phyloP scores from a whole-genome alignment of 1,284 basidiomycete genomes.

The Cutaneotrichosporon spelunceum region DNA sequence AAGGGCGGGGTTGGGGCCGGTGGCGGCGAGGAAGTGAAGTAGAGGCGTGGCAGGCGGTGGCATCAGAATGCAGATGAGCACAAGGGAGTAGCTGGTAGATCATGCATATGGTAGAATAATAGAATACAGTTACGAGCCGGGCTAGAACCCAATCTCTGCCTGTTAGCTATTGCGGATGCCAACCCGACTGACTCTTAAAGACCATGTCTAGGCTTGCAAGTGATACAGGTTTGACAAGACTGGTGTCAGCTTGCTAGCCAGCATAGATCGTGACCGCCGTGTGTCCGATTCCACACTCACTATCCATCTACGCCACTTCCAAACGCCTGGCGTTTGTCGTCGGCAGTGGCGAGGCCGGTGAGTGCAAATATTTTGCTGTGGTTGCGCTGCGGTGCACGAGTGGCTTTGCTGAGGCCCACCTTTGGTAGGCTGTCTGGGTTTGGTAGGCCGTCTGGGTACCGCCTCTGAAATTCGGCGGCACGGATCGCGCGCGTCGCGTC shows the following conservation, averaged over 20 bases:
- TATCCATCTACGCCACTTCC: conserved; percentile 92
- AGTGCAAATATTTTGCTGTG: conserved; percentile 73
- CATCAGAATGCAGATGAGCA: neutral
- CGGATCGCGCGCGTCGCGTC: conserved; percentile 81
- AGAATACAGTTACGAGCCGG: neutral
- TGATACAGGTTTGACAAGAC: conserved; percentile 85
- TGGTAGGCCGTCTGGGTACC: conserved; percentile 11
- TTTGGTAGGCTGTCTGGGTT: neutral
- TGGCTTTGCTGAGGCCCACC: no score
- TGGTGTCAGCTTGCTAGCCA: conserved; percentile 48
- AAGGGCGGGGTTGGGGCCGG: conserved; percentile 43
- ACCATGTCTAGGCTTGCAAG: conserved; percentile 83
- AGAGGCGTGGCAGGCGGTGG: neutral
- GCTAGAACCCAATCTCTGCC: conserved; percentile 31
- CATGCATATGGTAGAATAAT: neutral
- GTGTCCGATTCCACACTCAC: conserved; percentile 55
- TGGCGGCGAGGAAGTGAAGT: conserved; percentile 41
- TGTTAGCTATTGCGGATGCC: neutral
- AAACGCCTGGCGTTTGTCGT: conserved; percentile 87
- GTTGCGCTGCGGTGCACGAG: neutral
- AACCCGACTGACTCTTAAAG: conserved; percentile 59
- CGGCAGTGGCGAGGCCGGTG: conserved; percentile 86
- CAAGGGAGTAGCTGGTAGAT: neutral
- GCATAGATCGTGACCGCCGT: no score
- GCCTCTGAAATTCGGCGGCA: conserved; percentile 64